Conservation (phyloP, 805 yeast genomes). For the Yamadazyma ubonensis region DNA sequence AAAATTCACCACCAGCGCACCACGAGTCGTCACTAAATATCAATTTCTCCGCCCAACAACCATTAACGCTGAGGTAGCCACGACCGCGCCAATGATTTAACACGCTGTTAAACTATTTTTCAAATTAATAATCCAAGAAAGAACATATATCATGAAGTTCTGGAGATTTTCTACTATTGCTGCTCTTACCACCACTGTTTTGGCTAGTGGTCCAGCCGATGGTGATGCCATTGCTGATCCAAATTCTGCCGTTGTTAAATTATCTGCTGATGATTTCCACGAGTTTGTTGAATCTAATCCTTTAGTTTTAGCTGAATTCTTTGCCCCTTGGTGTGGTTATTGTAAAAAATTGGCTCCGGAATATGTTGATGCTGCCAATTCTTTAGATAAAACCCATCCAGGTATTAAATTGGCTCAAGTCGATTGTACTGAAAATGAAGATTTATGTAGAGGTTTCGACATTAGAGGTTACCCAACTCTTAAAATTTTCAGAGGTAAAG, state of each 20-base stretch:
- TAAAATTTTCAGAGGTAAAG: slow-evolving; percentile 68
- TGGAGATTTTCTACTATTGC: slow-evolving; percentile 40
- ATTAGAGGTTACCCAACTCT: slow-evolving; percentile 84
- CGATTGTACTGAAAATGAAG: slow-evolving; percentile 79
- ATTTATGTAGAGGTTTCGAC: slow-evolving; percentile 64
- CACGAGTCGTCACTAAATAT: neutral
- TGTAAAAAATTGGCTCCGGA: slow-evolving; percentile 88
- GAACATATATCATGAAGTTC: slow-evolving; percentile 31
- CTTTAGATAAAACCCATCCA: slow-evolving; percentile 49
- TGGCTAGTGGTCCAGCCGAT: slow-evolving; percentile 41
- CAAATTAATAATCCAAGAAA: slow-evolving; percentile 4
- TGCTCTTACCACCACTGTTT: slow-evolving; percentile 37
- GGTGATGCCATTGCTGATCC: slow-evolving; percentile 73
- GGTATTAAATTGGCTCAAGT: slow-evolving; percentile 75
- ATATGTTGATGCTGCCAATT: slow-evolving; percentile 68
- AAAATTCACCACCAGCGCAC: too few relatives aligned
- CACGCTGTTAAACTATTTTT: slow-evolving; percentile 9
- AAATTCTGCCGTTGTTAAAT: slow-evolving; percentile 83
- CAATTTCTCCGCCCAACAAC: too few relatives aligned
- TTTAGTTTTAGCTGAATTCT: slow-evolving; percentile 81
- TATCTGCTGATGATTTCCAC: slow-evolving; percentile 64
- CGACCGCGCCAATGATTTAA: slow-evolving; percentile 4
- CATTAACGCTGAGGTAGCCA: too few relatives aligned
- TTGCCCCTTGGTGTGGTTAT: slow-evolving; percentile 98
- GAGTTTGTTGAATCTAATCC: slow-evolving; percentile 68